phyloP scores from a whole-genome alignment of 2,329 filamentous ascomycete genomes.

The Curvularia spicifera region DNA sequence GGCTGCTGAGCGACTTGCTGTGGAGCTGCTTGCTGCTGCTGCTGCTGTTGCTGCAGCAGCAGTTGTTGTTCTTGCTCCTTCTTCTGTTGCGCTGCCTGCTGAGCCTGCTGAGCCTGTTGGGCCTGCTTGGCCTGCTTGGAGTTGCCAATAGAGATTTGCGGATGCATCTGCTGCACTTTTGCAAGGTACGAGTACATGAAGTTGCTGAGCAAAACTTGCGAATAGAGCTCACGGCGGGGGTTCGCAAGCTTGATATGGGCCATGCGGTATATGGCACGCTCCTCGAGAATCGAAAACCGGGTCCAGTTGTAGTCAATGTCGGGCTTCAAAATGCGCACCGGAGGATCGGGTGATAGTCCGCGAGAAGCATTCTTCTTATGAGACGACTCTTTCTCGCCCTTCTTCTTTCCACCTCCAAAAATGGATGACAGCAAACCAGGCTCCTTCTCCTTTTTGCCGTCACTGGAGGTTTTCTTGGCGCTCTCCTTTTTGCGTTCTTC shows the following conservation, averaged over 20 bases:
- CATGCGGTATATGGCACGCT: conserved; percentile 97
- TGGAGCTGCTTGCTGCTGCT: conserved; percentile 26
- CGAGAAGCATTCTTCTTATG: conserved; percentile 76
- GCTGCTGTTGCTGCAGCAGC: conserved; percentile 20
- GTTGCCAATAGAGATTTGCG: conserved; percentile 88
- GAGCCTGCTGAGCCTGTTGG: conserved; percentile 60
- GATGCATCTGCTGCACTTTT: conserved; percentile 98
- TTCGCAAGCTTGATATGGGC: conserved; percentile 99
- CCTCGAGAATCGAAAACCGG: conserved; percentile 91
- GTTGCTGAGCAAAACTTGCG: conserved; percentile 94
- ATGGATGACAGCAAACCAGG: conserved; percentile 87
- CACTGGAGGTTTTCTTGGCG: conserved; percentile 70
- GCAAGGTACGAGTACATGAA: conserved; percentile 99
- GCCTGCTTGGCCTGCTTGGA: conserved; percentile 74
- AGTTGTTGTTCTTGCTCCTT: conserved; percentile 55
- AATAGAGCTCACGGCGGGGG: conserved; percentile 86
- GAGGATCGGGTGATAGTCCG: conserved; percentile 77
- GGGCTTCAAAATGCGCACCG: conserved; percentile 73
- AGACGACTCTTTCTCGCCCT: conserved; percentile 74
- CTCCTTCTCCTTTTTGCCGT: conserved; percentile 86
- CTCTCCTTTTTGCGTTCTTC: conserved; percentile 85
- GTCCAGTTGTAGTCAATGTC: conserved; percentile 98
- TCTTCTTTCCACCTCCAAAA: conserved; percentile 90
- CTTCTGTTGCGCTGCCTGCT: conserved; percentile 49
- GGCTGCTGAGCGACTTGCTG: conserved; percentile 31